These are phyloP conservation scores for Fagopyrum esculentum DNA, from an alignment of 148 eudicot genomes.

Conservation along the genomic window DNA sequence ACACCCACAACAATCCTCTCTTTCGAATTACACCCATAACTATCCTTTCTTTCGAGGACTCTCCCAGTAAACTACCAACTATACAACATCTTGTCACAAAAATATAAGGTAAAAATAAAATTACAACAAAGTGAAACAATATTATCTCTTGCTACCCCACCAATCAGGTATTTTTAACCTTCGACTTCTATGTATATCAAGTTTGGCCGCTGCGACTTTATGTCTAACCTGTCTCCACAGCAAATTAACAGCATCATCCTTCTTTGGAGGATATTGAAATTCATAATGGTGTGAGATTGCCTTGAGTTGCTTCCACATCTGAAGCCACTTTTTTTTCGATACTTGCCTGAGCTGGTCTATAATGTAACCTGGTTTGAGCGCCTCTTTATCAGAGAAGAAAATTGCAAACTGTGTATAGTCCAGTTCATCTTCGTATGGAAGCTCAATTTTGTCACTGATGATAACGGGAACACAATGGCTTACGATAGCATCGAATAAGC, in stretches of 20 bases:
- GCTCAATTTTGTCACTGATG: conserved; percentile 76
- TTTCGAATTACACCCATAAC: not conserved
- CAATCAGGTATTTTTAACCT: conserved; percentile 85
- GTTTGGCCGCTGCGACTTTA: conserved; percentile 61
- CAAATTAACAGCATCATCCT: conserved; percentile 77
- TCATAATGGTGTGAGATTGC: conserved; percentile 68
- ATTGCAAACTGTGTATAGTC: conserved; percentile 64
- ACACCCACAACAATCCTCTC: not conserved
- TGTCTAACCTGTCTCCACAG: conserved; percentile 82
- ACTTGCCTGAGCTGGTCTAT: conserved; percentile 47
- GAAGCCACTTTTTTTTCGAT: conserved; percentile 64
- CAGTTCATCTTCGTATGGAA: conserved; percentile 71
- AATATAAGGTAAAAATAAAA: not conserved
- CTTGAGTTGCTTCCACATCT: conserved; percentile 73
- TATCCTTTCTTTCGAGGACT: not conserved
- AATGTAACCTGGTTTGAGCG: conserved; percentile 49
- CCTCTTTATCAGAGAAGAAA: conserved; percentile 66
- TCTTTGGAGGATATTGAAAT: conserved; percentile 76
- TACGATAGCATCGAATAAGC: conserved; percentile 81
- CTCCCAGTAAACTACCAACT: not conserved
- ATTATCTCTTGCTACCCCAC: conserved; percentile 54
- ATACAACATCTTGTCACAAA: not conserved
- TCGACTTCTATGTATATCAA: conserved; percentile 65
- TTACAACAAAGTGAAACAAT: not conserved
- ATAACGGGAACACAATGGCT: conserved; percentile 89